phyloP scores from a whole-genome alignment of 345 rosid species.

The Limnanthes douglasii region DNA sequence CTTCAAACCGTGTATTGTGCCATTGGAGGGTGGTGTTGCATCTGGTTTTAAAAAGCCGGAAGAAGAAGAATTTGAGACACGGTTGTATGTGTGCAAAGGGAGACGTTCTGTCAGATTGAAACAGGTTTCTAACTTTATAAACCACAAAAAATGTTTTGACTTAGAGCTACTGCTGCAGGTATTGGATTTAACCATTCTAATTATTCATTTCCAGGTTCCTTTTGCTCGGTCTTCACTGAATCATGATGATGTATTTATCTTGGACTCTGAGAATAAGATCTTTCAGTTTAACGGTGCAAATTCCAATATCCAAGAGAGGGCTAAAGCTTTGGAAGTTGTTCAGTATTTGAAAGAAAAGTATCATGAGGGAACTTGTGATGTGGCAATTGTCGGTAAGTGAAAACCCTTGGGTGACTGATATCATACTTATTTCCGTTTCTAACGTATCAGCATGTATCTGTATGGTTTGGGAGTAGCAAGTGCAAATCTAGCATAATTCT shows the following conservation, averaged over 20 bases:
- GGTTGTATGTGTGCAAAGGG: constrained; percentile 79
- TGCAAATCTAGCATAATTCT: too few relatives aligned
- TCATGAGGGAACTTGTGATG: constrained; percentile 68
- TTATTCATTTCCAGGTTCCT: constrained; percentile 52
- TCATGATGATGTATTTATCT: constrained; percentile 96
- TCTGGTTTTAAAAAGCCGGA: constrained; percentile 81
- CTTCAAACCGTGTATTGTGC: constrained; percentile 94
- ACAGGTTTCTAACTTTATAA: constrained; percentile 42
- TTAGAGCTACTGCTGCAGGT: constrained; percentile 6
- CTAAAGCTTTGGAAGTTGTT: constrained; percentile 89
- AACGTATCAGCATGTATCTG: constrained; percentile 3
- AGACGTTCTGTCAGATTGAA: constrained; percentile 83
- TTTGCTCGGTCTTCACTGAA: constrained; percentile 89
- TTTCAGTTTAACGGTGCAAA: constrained; percentile 98
- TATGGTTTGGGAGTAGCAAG: too few relatives aligned
- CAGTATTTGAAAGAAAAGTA: constrained; percentile 84
- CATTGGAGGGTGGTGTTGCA: constrained; percentile 94
- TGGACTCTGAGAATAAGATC: constrained; percentile 71
- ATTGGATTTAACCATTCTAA: constrained; percentile 9
- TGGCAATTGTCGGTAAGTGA: constrained; percentile 81
- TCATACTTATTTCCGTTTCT: constrained; percentile 3
- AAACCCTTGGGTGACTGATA: too few relatives aligned
- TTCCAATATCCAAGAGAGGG: constrained; percentile 97
- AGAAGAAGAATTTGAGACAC: constrained; percentile 82
- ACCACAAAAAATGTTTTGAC: constrained; percentile 3